These are phyloP conservation scores for Parathielavia appendiculata DNA, from an alignment of 495 filamentous ascomycete species.

Conservation along the genomic window DNA sequence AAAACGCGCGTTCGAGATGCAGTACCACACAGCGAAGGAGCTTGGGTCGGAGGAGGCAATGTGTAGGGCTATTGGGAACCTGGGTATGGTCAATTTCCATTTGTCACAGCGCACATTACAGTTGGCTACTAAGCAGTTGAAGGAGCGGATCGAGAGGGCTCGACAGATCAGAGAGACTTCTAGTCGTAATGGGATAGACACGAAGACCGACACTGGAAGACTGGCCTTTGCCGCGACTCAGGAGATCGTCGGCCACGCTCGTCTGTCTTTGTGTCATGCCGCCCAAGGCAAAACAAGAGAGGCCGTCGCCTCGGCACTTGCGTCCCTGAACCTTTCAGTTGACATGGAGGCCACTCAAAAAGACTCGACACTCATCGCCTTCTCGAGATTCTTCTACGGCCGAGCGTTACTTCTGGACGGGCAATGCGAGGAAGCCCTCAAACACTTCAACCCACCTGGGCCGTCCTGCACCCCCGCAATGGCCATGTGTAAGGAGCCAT, in stretches of 20 bases:
- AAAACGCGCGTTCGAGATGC: slow-evolving; percentile 20
- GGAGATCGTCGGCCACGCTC: slow-evolving; percentile 17
- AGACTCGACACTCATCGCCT: slow-evolving; percentile 1
- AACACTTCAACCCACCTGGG: slow-evolving; percentile 4
- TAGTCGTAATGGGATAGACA: not conserved
- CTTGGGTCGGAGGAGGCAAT: slow-evolving; percentile 14
- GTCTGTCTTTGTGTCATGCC: slow-evolving; percentile 23
- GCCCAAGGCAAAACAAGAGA: not conserved
- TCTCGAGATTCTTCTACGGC: slow-evolving; percentile 17
- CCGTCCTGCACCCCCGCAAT: slow-evolving; percentile 26
- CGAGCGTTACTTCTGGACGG: slow-evolving; percentile 8
- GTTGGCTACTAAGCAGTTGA: slow-evolving; percentile 12
- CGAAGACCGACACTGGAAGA: too few species aligned
- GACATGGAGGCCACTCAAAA: not conserved
- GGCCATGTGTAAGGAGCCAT: slow-evolving; percentile 33
- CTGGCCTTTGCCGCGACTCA: slow-evolving; percentile 3
- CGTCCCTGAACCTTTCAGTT: not conserved
- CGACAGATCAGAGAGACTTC: slow-evolving; percentile 4
- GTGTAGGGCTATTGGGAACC: slow-evolving; percentile 35
- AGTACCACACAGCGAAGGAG: slow-evolving; percentile 25
- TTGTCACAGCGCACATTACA: slow-evolving; percentile 3
- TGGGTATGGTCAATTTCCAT: slow-evolving; percentile 35
- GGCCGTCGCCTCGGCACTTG: slow-evolving; percentile 1
- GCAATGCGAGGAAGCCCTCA: slow-evolving; percentile 2
- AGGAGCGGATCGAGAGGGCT: slow-evolving; percentile 8